Conservation (phyloP, 495 filamentous ascomycete species). For the Xylaria bambusicola region DNA sequence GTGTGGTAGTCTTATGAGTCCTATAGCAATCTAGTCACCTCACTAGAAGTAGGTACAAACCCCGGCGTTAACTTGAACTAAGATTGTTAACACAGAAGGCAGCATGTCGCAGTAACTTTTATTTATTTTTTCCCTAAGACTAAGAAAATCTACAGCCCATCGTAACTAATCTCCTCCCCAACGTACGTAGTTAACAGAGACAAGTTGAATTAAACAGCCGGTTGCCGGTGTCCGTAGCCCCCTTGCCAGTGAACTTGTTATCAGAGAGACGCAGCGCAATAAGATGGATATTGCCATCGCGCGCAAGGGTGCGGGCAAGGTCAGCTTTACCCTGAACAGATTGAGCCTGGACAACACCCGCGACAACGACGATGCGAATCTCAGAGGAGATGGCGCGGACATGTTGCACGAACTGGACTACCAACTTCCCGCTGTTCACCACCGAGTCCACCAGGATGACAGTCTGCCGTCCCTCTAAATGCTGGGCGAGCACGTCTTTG, state of each 20-base stretch:
- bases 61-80: too few relatives aligned
- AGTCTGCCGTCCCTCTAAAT: slow-evolving; percentile 44
- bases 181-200: not conserved
- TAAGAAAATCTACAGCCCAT: too few relatives aligned
- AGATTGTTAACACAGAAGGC: too few relatives aligned
- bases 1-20: too few relatives aligned
- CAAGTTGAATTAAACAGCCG: slow-evolving; percentile 61
- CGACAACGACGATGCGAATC: slow-evolving; percentile 57
- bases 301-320: slow-evolving; percentile 30
- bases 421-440: slow-evolving; percentile 58
- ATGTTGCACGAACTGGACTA: slow-evolving; percentile 55
- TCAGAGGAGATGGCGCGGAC: slow-evolving; percentile 43
- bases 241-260: slow-evolving; percentile 56
- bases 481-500: slow-evolving; percentile 45
- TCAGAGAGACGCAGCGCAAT: slow-evolving; percentile 57
- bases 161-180: too few relatives aligned
- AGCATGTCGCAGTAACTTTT: too few relatives aligned
- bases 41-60: too few relatives aligned
- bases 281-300: slow-evolving; percentile 37
- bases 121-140: too few relatives aligned
- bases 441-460: slow-evolving; percentile 65
- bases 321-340: slow-evolving; percentile 34
- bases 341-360: slow-evolving; percentile 56
- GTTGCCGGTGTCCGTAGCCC: slow-evolving; percentile 60
- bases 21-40: too few relatives aligned